These are phyloP conservation scores for Trichoderma koningiopsis DNA, from an alignment of 2,329 filamentous ascomycete species.

Conservation along the genomic window DNA sequence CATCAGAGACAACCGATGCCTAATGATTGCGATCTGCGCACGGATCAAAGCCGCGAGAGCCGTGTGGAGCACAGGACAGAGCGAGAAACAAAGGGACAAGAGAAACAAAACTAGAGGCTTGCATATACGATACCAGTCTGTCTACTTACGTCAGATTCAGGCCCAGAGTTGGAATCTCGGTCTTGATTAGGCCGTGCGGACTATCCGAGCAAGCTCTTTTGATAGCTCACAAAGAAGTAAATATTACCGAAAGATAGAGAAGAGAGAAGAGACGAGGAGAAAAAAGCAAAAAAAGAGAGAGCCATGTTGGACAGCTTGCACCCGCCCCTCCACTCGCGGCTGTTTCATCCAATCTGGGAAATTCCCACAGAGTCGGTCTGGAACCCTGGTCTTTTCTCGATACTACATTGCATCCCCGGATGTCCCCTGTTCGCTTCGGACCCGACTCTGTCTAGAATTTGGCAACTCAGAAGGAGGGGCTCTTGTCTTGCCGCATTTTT, in stretches of 20 bases:
- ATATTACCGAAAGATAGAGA: too few relatives aligned
- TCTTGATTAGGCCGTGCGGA: not conserved
- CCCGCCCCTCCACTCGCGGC: not conserved
- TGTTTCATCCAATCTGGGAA: constrained; percentile 3
- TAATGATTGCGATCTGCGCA: constrained; percentile 3
- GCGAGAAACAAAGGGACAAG: not conserved
- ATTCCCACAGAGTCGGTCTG: constrained; percentile 16
- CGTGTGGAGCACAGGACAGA: not conserved
- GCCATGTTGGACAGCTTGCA: not conserved
- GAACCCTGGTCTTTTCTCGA: not conserved
- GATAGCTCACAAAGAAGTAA: not conserved
- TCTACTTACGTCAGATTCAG: not conserved
- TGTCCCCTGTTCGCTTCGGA: not conserved
- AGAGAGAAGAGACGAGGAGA: not conserved
- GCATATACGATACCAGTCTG: not conserved
- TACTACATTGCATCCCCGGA: not conserved
- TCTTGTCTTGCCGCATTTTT: not conserved
- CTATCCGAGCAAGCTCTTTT: not conserved
- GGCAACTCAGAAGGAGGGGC: not conserved
- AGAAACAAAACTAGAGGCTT: not conserved
- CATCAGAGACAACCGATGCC: not conserved
- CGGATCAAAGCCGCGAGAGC: not conserved
- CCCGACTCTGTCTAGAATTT: not conserved
- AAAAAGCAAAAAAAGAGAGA: not conserved
- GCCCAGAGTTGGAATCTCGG: not conserved